Base-by-base conservation (phyloP, 352 stramenopile genomes). In the Globisporangium uncinulatum region DNA sequence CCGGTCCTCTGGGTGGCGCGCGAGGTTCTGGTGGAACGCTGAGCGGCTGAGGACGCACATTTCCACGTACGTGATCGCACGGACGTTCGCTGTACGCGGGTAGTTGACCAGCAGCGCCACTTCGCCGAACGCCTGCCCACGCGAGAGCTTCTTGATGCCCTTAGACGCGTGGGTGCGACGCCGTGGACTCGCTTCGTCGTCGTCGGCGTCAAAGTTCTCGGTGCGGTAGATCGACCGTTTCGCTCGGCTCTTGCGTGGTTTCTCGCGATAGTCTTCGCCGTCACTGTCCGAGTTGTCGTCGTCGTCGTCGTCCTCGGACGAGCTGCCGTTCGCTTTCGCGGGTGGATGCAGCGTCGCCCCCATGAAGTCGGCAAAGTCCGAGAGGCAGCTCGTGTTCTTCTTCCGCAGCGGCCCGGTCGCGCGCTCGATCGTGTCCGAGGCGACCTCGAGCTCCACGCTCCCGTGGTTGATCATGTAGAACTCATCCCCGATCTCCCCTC, bases 401-500 rank as follows among this genome's bases (percentile, higher is more conserved):
- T 55, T 47, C 50, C n/a, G 10, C 19, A 43, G 17, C 14, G 32
- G 32, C 19, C 15, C 37, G 0, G 43, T 59, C 36, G 48, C 56
- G 29, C 57, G 50, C 57, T 68, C 62, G 29, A 57, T 31, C 19
- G 51, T 68, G 21, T 68, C 62, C 13, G 31, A 20, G 1, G 36
- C 36, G 3, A 57, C 53, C 4, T 65, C 46, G 10, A 88, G 54
- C 34, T 86, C 73, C 36, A 69, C 74, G 41, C 70, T 61, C 6
- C 74, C 73, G 51, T 66, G 71, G 53, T 81, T 83, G 46, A 85
- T 84, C 73, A 87, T 81, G 62, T 83, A 87, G 32, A 86, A 77
- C 49, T 86, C 71, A 31, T 79, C 61, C 5, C 68, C 75, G 11
- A 79, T 61, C 50, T 85, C 74, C 6, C 72, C 76, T 14, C 69